Conservation (phyloP, 2,329 filamentous ascomycete species). For the Colletotrichum camelliae region DNA sequence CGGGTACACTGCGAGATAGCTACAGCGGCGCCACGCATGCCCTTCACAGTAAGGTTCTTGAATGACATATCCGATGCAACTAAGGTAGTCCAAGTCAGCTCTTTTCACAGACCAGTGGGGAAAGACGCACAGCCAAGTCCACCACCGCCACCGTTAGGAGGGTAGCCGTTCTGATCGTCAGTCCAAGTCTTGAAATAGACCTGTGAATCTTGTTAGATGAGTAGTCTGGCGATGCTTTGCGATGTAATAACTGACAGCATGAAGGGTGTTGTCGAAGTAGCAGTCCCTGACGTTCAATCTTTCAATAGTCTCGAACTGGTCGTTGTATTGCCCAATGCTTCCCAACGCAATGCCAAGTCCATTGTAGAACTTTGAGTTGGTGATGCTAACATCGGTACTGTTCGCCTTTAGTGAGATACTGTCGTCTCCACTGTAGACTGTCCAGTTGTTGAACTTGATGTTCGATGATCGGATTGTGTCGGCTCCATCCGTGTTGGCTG, state of each 20-base stretch:
- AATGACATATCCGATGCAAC: conserved; percentile 8
- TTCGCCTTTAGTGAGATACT: conserved; percentile 28
- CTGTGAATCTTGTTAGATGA: conserved; percentile 37
- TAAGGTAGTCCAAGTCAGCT: neutral
- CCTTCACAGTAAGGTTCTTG: conserved; percentile 11
- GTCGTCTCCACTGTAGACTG: conserved; percentile 30
- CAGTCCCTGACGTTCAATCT: conserved; percentile 44
- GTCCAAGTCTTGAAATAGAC: conserved; percentile 57
- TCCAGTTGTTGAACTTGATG: conserved; percentile 31
- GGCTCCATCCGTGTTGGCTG: conserved; percentile 38
- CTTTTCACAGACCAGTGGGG: neutral
- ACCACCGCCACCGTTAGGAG: conserved; percentile 55
- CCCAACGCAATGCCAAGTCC: conserved; percentile 51
- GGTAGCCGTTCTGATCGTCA: conserved; percentile 44
- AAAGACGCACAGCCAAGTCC: conserved; percentile 44
- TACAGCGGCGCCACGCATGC: conserved; percentile 26
- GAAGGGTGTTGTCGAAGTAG: conserved; percentile 38
- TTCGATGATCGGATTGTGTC: conserved; percentile 28
- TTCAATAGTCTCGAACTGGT: conserved; percentile 46
- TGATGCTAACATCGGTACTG: conserved; percentile 33
- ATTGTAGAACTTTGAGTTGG: conserved; percentile 43
- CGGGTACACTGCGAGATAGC: conserved; percentile 37
- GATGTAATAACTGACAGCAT: conserved; percentile 32
- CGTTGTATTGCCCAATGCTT: conserved; percentile 52
- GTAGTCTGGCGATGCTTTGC: neutral